A percentile compares a stretch with the other conserved stretches of the same genome.
Conservation (phyloP, 805 yeast genomes). For the Phaffomyces opuntiae region DNA sequence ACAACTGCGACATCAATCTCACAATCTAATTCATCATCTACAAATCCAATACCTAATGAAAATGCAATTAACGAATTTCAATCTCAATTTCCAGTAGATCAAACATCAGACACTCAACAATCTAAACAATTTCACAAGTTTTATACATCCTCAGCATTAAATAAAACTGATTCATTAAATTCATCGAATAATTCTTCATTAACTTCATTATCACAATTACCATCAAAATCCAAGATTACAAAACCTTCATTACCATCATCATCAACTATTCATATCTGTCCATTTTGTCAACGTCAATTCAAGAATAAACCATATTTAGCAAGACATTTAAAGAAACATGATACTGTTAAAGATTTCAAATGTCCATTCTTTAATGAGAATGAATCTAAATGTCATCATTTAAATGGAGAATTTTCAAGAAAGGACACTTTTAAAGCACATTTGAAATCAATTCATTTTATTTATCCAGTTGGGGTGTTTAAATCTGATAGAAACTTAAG, state of each 20-base stretch:
- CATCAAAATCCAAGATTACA: neutral
- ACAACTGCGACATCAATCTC: neutral
- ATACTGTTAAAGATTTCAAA: constrained; percentile 62
- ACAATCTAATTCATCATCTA: neutral
- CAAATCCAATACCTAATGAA: neutral
- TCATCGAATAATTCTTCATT: constrained; percentile 1
- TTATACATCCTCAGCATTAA: constrained; percentile 10
- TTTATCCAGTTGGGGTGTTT: constrained; percentile 64
- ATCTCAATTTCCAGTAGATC: constrained; percentile 1
- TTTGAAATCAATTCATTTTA: constrained; percentile 69
- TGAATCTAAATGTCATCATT: constrained; percentile 46
- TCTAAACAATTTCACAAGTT: constrained; percentile 17
- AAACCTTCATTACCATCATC: constrained; percentile 10
- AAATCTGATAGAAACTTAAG: constrained; percentile 55
- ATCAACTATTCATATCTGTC: constrained; percentile 35
- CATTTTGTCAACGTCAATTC: constrained; percentile 63
- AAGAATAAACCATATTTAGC: constrained; percentile 75
- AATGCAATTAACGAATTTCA: constrained; percentile 2
- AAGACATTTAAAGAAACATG: constrained; percentile 78
- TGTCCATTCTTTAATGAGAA: constrained; percentile 60
- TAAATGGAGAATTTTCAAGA: constrained; percentile 65
- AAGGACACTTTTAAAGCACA: constrained; percentile 80
- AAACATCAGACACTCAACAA: neutral
- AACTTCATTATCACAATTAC: constrained; percentile 5
- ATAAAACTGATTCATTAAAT: neutral